Base-by-base conservation (phyloP, 1,284 basidiomycete genomes). In the Tylopilus sp. region DNA sequence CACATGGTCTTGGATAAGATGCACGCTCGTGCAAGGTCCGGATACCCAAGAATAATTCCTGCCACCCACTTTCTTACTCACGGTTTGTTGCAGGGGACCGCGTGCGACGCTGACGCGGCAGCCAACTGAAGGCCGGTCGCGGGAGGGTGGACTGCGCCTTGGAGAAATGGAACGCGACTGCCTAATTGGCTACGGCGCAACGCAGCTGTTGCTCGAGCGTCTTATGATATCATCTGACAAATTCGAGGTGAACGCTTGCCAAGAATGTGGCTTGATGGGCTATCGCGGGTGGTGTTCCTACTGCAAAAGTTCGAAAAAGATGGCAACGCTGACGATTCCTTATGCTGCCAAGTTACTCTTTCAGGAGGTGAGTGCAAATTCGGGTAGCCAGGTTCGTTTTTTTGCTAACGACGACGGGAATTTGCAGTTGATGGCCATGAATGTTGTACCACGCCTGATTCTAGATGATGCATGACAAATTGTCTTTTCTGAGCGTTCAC, bases 1-100 rank as follows among this genome's bases (percentile, higher is more conserved):
- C 93, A 94, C 73, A 96, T 95, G 93, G 94, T 98, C 54, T 91
- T 96, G 85, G 94, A 98, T 76, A 99, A 99, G 78, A 99, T 99
- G 96, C 96, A 99, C 64, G 96, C 96, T 57, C 86, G 96, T 56
- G 93, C 94, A 43, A 87, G 91, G 90, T 86, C 67, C 57, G 75
- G 40, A 24, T 29, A n/a, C 28, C 52, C 50, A 54, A 51, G 44
- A 43, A 57, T 50, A 39, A 24, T 12, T n/a, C 28, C 36, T 40
- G 38, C 30, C 45, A n/a, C 31, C n/a, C 38, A 29, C 24, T 20
- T 33, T 34, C 47, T 55, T 44, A 50, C 51, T 56, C 43, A 56
- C 40, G 42, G 29, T 40, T 49, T 49, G 31, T 15, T 46, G 53
- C 68, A 91, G 91, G 59, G 96, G 96, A 20, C 96, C 96, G 35